These are phyloP conservation scores for Amanita rimosa DNA, from an alignment of 768 basidiomycete species.

Conservation along the genomic window DNA sequence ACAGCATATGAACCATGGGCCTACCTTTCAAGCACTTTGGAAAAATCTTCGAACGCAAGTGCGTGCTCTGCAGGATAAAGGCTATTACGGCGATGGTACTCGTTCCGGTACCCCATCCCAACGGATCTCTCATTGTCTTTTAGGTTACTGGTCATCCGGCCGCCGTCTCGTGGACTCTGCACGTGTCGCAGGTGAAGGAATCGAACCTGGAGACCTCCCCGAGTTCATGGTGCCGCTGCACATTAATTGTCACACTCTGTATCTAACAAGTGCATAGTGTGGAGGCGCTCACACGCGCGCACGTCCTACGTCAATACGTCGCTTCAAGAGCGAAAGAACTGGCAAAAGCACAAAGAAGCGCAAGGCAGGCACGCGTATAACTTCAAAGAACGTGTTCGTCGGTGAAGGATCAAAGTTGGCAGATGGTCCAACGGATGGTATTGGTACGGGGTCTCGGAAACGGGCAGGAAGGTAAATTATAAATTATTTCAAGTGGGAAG, in stretches of 20 bases:
- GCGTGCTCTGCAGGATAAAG: constrained; percentile 53
- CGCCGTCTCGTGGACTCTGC: constrained; percentile 57
- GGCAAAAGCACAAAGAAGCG: constrained; percentile 59
- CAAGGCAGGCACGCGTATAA: constrained; percentile 64
- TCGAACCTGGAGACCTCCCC: constrained; percentile 49
- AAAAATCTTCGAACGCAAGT: constrained; percentile 54
- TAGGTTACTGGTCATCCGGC: constrained; percentile 80
- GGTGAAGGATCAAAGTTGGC: constrained; percentile 45
- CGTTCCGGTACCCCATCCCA: neutral
- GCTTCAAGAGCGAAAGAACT: constrained; percentile 26
- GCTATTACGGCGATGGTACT: constrained; percentile 76
- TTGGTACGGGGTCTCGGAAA: constrained; percentile 60
- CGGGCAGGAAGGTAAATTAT: constrained; percentile 47
- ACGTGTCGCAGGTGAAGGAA: constrained; percentile 35
- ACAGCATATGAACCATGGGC: constrained; percentile 76
- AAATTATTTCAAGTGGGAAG: neutral
- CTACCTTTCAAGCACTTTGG: constrained; percentile 70
- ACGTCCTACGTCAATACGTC: constrained; percentile 39
- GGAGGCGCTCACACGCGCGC: constrained; percentile 65
- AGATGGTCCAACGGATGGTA: constrained; percentile 22
- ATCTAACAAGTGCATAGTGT: constrained; percentile 32
- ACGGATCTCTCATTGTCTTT: neutral
- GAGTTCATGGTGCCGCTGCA: constrained; percentile 57
- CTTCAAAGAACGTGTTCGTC: constrained; percentile 45
- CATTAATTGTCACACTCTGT: neutral